Percentiles rank a stretch among this genome's conserved stretches.
Evolutionary conservation across 208 protist genomes (phyloP).

Genomic region (Leishmania mexicana): DNA sequence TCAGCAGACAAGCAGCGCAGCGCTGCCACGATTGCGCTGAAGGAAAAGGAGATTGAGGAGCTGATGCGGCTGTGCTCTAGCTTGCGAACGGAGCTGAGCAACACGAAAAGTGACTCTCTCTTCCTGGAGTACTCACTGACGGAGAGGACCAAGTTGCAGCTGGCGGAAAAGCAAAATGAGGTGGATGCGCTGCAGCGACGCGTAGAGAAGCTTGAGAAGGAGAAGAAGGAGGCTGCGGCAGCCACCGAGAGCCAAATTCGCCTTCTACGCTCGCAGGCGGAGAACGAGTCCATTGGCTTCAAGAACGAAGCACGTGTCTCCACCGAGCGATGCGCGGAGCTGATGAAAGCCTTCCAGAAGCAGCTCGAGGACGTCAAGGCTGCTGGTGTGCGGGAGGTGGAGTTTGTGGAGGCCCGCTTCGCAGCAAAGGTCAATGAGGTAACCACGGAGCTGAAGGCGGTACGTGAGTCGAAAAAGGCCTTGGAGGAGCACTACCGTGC

Average conservation of each 20-base stretch:
- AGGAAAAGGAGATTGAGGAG: constrained; percentile 90
- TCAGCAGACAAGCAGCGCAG: constrained; percentile 47
- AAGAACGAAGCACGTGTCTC: constrained; percentile 63
- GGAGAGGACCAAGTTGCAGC: constrained; percentile 52
- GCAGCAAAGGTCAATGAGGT: constrained; percentile 65
- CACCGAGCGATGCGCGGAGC: constrained; percentile 50
- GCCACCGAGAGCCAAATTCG: constrained; percentile 74
- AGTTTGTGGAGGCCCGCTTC: constrained; percentile 72
- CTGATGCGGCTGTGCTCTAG: constrained; percentile 79
- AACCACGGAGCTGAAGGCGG: constrained; percentile 58
- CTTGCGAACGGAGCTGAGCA: constrained; percentile 81
- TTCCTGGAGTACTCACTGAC: constrained; percentile 64
- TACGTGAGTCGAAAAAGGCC: constrained; percentile 43
- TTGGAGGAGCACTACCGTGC: constrained; percentile 56
- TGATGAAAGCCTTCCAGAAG: constrained; percentile 54
- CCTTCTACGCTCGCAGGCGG: constrained; percentile 70
- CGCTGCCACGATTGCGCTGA: constrained; percentile 61
- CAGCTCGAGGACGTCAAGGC: constrained; percentile 85
- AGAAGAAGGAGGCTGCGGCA: constrained; percentile 48
- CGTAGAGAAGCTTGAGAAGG: constrained; percentile 38
- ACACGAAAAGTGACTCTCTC: constrained; percentile 70
- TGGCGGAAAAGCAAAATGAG: constrained; percentile 50
- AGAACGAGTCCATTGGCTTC: constrained; percentile 54
- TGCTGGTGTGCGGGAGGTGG: constrained; percentile 60
- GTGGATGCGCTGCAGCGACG: constrained; percentile 41